Evolutionary conservation across 1,139 yeast species (phyloP), one percentile per base, ranked within the genome.

Genomic region (Barnettozyma hawaiiensis): DNA sequence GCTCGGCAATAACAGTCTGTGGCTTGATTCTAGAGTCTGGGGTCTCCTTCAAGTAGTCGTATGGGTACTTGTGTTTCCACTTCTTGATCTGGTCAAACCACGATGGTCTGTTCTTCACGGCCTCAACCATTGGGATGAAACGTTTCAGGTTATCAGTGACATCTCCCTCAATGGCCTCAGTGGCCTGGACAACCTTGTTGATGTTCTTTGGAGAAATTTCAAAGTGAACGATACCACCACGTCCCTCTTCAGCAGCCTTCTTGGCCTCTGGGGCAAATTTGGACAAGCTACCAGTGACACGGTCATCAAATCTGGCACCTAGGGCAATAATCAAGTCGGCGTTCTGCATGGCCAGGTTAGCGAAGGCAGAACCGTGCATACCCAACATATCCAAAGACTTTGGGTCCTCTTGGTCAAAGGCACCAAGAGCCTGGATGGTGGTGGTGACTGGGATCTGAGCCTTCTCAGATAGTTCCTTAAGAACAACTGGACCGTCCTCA

Each of bases 231-330:
- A 92, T 90, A 69, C 98, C 98, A 63, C 98, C 98, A 60, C 92
- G 81, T 43, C 78, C 76, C 66, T 89, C 92, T 47, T 71, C 66
- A 42, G 96, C 96, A 33, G 98, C 98, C 48, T 77, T 72, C 59
- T 79, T 84, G 43, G 97, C 97, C 46, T 70, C 86, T 45, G 98
- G 98, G 32, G 98, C 98, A 65, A 92, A 92, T 63, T 85, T 85
- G 50, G 85, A 55, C 45, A 92, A 74, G 60, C 78, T 78, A 60
- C 94, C 84, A 39, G 98, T 92, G 55, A 92, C 98, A 73, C 98
- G 89, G 70, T 92, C 98, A 66, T 92, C 98, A 59, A 92, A 92
- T 64, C 98, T 78, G 35, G 97, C 96, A 62, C 98, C 98, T 40
- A 92, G 74, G 19, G 97, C 97, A 54, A 92, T 70, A 60, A 92